Conservation (phyloP, 129 eudicot genomes). For the Logfia minima region DNA sequence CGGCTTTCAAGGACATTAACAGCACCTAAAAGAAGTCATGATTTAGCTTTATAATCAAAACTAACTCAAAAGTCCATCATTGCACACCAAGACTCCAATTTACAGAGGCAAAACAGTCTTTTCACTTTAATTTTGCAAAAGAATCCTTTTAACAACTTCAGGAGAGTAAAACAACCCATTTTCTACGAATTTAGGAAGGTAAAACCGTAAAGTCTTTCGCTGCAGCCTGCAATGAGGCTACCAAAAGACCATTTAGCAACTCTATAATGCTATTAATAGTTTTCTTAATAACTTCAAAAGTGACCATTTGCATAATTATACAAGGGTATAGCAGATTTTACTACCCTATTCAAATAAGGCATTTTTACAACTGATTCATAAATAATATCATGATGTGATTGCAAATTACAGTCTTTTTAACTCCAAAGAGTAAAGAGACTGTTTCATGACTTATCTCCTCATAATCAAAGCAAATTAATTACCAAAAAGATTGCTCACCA, state of each 20-base stretch:
- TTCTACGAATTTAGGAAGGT: background rate
- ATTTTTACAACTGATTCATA: background rate
- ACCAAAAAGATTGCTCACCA: slow-evolving; percentile 33
- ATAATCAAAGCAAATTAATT: background rate
- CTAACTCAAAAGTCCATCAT: slow-evolving; percentile 13
- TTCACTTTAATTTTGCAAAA: background rate
- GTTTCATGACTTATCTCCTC: background rate
- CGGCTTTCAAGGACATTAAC: slow-evolving; percentile 78
- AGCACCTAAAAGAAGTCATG: slow-evolving; percentile 44
- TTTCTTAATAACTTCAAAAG: too few species aligned
- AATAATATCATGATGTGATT: background rate
- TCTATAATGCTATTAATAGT: too few species aligned
- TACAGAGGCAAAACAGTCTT: slow-evolving; percentile 8
- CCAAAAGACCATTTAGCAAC: background rate
- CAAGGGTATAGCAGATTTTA: slow-evolving; percentile 12
- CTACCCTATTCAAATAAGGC: background rate
- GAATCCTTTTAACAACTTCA: background rate
- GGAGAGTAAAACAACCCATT: background rate
- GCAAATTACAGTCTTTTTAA: background rate
- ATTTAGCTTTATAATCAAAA: slow-evolving; percentile 17
- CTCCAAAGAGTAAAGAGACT: slow-evolving; percentile 11
- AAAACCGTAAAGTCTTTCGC: background rate
- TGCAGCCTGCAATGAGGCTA: background rate
- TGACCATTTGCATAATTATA: background rate
- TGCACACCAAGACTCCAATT: background rate